phyloP scores from a whole-genome alignment of 108 stramenopile genomes.

The Nitzschia sp. region DNA sequence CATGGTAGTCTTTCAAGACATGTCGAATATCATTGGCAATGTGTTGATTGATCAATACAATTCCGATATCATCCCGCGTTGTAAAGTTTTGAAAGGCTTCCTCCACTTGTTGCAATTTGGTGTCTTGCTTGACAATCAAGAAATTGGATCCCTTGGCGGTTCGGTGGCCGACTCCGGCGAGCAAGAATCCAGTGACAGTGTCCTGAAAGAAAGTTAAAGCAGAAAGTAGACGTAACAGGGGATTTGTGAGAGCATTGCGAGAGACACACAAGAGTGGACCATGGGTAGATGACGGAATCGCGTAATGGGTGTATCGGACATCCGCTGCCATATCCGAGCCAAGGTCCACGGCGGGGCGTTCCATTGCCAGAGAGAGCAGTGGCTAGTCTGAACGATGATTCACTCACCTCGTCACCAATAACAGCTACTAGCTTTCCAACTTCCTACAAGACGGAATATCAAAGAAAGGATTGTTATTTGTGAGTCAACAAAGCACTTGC shows the following conservation, averaged over 20 bases:
- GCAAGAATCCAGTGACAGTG: constrained; percentile 97
- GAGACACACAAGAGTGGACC: neutral
- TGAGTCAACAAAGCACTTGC: no score
- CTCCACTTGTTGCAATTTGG: constrained; percentile 75
- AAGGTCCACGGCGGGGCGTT: no score
- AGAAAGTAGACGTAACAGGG: neutral
- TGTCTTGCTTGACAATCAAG: constrained; percentile 92
- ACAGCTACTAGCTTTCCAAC: constrained; percentile 92
- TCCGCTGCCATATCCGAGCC: neutral
- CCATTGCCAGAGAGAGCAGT: no score
- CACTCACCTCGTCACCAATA: constrained; percentile 89
- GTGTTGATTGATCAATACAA: constrained; percentile 98
- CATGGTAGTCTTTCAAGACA: constrained; percentile 93
- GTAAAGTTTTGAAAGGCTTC: constrained; percentile 81
- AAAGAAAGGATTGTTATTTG: no score
- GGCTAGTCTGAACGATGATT: no score
- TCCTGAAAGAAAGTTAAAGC: constrained; percentile 77
- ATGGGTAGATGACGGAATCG: no score
- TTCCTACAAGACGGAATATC: constrained; percentile 48
- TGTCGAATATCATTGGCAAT: constrained; percentile 96
- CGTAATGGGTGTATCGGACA: neutral
- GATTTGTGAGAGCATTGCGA: constrained; percentile 1
- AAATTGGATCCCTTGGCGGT: constrained; percentile 95
- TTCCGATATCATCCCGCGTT: constrained; percentile 91
- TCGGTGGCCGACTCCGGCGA: constrained; percentile 97